Conservation (phyloP, 371 early-diverging fungal species). For the Lichtheimia ramosa region DNA sequence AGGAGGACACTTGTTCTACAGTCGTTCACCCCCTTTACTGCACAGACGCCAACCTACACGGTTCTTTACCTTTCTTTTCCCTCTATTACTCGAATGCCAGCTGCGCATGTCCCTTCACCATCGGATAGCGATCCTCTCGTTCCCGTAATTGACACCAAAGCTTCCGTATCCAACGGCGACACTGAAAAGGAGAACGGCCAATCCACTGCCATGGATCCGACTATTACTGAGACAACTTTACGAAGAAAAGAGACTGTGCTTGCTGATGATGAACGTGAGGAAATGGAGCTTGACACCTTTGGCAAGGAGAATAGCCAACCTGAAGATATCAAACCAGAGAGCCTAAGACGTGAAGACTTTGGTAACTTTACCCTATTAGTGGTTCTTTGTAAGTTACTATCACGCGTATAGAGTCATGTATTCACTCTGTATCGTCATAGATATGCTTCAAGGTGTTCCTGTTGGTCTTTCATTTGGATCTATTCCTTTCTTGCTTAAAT, state of each 20-base stretch:
- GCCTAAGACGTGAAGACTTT: conserved; percentile 46
- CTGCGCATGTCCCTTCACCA: conserved; percentile 39
- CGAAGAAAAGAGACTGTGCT: conserved; percentile 24
- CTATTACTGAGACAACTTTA: conserved; percentile 27
- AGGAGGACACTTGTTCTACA: no score
- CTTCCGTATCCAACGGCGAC: not conserved
- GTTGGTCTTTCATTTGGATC: conserved; percentile 90
- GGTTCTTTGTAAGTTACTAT: conserved; percentile 57
- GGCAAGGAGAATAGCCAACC: not conserved
- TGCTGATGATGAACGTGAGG: conserved; percentile 37
- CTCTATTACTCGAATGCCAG: conserved; percentile 16
- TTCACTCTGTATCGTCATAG: conserved; percentile 24
- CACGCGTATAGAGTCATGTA: not conserved
- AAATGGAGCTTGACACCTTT: conserved; percentile 30
- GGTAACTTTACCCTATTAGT: conserved; percentile 70
- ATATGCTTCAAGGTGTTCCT: conserved; percentile 94
- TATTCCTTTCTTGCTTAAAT: conserved; percentile 92
- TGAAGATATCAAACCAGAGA: conserved; percentile 13
- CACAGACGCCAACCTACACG: no score
- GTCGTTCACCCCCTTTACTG: no score
- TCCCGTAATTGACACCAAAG: conserved; percentile 4
- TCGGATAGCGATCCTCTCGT: conserved; percentile 43
- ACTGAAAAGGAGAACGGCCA: conserved; percentile 6
- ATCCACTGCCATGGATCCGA: conserved; percentile 37
- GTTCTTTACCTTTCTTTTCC: no score